Conservation (phyloP, 176 grass and related monocot species). For the Leersia perrieri region DNA sequence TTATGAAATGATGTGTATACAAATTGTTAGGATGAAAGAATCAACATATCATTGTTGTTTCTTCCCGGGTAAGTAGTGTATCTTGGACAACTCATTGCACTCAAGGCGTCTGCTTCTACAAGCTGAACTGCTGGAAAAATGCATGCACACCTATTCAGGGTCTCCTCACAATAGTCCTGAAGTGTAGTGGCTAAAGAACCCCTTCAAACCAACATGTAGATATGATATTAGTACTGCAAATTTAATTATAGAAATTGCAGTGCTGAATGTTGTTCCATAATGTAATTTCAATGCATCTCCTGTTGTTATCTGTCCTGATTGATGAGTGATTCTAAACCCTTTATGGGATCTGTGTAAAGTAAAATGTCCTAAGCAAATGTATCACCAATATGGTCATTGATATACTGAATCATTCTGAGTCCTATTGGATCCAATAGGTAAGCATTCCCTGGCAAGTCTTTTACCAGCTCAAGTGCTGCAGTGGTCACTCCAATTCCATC, state of each 20-base stretch:
- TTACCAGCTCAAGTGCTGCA: not conserved
- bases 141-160: not conserved
- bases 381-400: not conserved
- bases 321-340: not conserved
- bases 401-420: not conserved
- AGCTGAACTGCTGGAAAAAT: not conserved
- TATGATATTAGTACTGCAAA: not conserved
- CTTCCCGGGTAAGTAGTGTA: slow-evolving; percentile 11
- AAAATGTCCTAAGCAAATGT: not conserved
- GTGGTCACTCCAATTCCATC: slow-evolving; percentile 25
- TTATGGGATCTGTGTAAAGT: not conserved
- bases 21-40: not conserved
- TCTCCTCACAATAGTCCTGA: not conserved
- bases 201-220: not conserved
- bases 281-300: not conserved
- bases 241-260: not conserved
- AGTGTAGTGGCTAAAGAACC: not conserved
- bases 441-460: not conserved
- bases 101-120: not conserved
- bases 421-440: not conserved
- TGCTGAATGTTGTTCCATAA: not conserved
- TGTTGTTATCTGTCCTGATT: not conserved
- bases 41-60: slow-evolving; percentile 16
- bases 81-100: not conserved
- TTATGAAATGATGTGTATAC: not conserved